These are phyloP conservation scores for Coriolopsis trogii DNA, from an alignment of 1,284 basidiomycete genomes.

Conservation along the genomic window DNA sequence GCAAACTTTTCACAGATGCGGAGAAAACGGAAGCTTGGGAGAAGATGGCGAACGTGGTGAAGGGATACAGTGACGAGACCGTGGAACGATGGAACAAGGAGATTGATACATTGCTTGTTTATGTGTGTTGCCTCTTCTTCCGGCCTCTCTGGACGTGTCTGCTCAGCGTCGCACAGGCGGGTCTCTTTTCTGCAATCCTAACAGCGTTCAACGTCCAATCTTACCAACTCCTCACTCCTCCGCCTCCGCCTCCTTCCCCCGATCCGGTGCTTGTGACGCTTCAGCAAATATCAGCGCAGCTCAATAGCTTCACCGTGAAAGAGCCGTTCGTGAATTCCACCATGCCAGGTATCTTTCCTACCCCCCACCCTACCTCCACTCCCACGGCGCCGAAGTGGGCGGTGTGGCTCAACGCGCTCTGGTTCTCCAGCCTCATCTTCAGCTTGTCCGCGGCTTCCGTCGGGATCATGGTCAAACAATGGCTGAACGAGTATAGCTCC, in stretches of 20 bases:
- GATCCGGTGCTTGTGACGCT: neutral
- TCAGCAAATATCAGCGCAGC: slow-evolving; percentile 14
- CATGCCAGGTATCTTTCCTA: too few species aligned
- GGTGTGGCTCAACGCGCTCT: slow-evolving; percentile 19
- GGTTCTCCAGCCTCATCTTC: slow-evolving; percentile 20
- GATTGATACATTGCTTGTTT: slow-evolving; percentile 9
- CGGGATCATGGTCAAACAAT: slow-evolving; percentile 21
- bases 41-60: neutral
- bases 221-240: slow-evolving; percentile 1
- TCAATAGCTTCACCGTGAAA: slow-evolving; percentile 11
- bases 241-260: neutral
- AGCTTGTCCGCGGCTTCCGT: slow-evolving; percentile 15
- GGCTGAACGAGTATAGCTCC: slow-evolving; percentile 11
- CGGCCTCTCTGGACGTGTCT: neutral
- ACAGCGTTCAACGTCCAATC: slow-evolving; percentile 9
- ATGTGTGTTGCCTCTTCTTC: neutral
- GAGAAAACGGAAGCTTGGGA: neutral
- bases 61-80: neutral
- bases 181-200: slow-evolving; percentile 7
- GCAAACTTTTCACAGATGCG: neutral
- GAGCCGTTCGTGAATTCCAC: slow-evolving; percentile 12
- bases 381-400: neutral
- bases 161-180: neutral
- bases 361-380: too few species aligned
- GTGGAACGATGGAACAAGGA: slow-evolving; percentile 1